phyloP scores from a whole-genome alignment of 305 asterid genomes.

The Fraxinus xanthoxyloides region DNA sequence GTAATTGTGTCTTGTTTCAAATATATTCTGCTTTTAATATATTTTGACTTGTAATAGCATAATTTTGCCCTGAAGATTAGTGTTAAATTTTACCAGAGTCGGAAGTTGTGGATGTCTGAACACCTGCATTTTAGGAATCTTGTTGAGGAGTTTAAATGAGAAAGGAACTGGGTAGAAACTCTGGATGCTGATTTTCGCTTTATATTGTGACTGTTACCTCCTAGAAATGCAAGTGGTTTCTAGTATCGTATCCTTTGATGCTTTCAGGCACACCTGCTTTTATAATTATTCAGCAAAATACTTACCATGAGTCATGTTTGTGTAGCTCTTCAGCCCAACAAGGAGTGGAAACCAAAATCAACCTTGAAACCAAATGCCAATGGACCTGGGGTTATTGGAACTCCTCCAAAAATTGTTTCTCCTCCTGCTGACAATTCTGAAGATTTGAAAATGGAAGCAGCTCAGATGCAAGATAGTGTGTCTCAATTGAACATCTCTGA shows the following conservation, averaged over 20 bases:
- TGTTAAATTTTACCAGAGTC: not conserved
- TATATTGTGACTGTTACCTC: slow-evolving; percentile 12
- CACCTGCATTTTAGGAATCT: not conserved
- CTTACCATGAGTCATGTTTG: slow-evolving; percentile 31
- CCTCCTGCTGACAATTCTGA: slow-evolving; percentile 43
- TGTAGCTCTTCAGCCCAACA: slow-evolving; percentile 70
- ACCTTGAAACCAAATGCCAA: slow-evolving; percentile 50
- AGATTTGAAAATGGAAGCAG: slow-evolving; percentile 43
- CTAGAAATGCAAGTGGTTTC: slow-evolving; percentile 6
- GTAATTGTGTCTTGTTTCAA: not conserved
- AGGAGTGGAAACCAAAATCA: slow-evolving; percentile 97
- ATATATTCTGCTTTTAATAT: not conserved
- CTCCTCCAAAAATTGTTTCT: slow-evolving; percentile 48
- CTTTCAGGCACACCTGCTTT: not conserved
- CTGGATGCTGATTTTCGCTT: slow-evolving; percentile 1
- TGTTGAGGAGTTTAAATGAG: not conserved
- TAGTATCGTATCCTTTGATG: not conserved
- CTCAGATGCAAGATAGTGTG: slow-evolving; percentile 53
- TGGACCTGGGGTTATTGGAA: slow-evolving; percentile 58
- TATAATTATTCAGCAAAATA: not conserved
- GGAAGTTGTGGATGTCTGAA: not conserved
- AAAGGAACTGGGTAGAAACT: slow-evolving; percentile 1
- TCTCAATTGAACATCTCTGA: slow-evolving; percentile 52
- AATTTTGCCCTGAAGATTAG: not conserved
- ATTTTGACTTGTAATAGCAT: not conserved